phyloP scores from a whole-genome alignment of 2,329 filamentous ascomycete species.

The Pseudocercospora vitis region DNA sequence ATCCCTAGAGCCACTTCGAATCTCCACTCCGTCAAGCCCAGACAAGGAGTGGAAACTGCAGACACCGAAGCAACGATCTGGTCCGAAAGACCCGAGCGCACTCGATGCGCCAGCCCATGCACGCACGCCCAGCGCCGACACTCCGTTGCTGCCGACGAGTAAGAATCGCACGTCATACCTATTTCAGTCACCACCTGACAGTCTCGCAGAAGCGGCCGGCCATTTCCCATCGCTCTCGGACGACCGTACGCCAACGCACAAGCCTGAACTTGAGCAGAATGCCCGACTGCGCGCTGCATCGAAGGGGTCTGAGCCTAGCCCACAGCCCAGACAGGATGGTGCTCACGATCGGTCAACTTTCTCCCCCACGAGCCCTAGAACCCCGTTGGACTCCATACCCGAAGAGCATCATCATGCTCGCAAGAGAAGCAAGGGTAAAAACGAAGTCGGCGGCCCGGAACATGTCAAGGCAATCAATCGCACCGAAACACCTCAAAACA shows the following conservation, averaged over 20 bases:
- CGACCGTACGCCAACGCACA: slow-evolving; percentile 13
- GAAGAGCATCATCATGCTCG: slow-evolving; percentile 41
- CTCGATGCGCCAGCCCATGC: slow-evolving; percentile 14
- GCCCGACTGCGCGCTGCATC: slow-evolving; percentile 10
- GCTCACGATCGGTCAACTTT: slow-evolving; percentile 18
- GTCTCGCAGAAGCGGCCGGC: slow-evolving; percentile 18
- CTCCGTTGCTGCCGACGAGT: slow-evolving; percentile 44
- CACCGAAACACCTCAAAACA: slow-evolving; percentile 44
- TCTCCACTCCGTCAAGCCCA: slow-evolving; percentile 25
- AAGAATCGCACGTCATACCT: slow-evolving; percentile 50
- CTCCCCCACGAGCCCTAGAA: slow-evolving; percentile 30
- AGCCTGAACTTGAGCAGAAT: background rate
- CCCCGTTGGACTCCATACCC: slow-evolving; percentile 43
- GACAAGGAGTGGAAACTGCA: slow-evolving; percentile 23
- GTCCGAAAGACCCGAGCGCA: slow-evolving; percentile 12
- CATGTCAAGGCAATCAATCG: slow-evolving; percentile 45
- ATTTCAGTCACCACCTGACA: slow-evolving; percentile 45
- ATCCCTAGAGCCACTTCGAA: slow-evolving; percentile 34
- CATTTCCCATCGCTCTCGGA: slow-evolving; percentile 8
- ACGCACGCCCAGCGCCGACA: slow-evolving; percentile 31
- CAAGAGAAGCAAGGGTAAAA: slow-evolving; percentile 45
- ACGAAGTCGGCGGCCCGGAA: slow-evolving; percentile 46
- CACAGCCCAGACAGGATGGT: slow-evolving; percentile 1
- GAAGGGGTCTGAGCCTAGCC: slow-evolving; percentile 9
- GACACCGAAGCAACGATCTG: slow-evolving; percentile 24